phyloP scores from a whole-genome alignment of 306 rosid species.

The Medicago truncatula region MtrunA17r5.0-ANR NC_053046.1:42642501-42643000 shows the following conservation, averaged over 20 bases:
- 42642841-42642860: too few relatives aligned
- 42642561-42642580: conserved; percentile 38
- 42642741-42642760: background rate
- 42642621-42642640: background rate
- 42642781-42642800: too few relatives aligned
- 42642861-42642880: too few relatives aligned
- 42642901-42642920: too few relatives aligned
- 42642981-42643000: too few relatives aligned
- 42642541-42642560: conserved; percentile 31
- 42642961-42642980: too few relatives aligned
- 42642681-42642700: background rate
- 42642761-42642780: background rate
- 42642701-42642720: background rate
- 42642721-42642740: too few relatives aligned
- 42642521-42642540: background rate
- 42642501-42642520: background rate
- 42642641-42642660: background rate
- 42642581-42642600: background rate
- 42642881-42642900: too few relatives aligned
- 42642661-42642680: background rate
- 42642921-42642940: too few relatives aligned
- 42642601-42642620: background rate
- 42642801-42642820: too few relatives aligned
- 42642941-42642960: too few relatives aligned
- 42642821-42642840: too few relatives aligned